phyloP scores from a whole-genome alignment of 805 yeast species.

The Candida railenensis region DNA sequence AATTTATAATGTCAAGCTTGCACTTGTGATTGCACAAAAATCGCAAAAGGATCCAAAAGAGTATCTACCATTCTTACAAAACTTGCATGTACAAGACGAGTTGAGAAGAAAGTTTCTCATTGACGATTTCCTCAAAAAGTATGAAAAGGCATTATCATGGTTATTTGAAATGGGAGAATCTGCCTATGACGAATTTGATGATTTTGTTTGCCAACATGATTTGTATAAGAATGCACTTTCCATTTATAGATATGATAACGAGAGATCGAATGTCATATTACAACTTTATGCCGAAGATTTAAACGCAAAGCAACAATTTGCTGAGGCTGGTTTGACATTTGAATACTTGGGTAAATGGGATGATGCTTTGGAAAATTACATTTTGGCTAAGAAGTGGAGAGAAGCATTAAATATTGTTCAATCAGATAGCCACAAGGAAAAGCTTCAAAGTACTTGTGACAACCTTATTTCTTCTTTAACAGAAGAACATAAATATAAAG shows the following conservation, averaged over 20 bases:
- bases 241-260: constrained; percentile 54
- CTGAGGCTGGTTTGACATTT: constrained; percentile 77
- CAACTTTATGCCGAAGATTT: constrained; percentile 62
- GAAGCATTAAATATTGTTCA: constrained; percentile 72
- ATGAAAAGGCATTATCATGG: constrained; percentile 67
- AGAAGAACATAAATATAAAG: constrained; percentile 70
- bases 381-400: constrained; percentile 74
- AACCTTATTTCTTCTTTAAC: constrained; percentile 58
- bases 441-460: constrained; percentile 50
- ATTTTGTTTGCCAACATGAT: constrained; percentile 66
- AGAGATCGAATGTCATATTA: constrained; percentile 55
- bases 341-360: constrained; percentile 61
- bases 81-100: constrained; percentile 65
- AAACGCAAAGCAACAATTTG: constrained; percentile 52
- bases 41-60: constrained; percentile 98
- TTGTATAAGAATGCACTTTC: constrained; percentile 69
- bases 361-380: constrained; percentile 69
- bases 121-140: constrained; percentile 72
- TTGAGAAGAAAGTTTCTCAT: constrained; percentile 71
- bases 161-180: constrained; percentile 49
- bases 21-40: constrained; percentile 87
- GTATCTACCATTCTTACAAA: constrained; percentile 87
- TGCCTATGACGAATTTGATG: constrained; percentile 53
- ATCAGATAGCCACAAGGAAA: constrained; percentile 35
- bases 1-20: constrained; percentile 74